Base-by-base conservation (phyloP, 2,329 filamentous ascomycete genomes). In the Septoria linicola region DNA sequence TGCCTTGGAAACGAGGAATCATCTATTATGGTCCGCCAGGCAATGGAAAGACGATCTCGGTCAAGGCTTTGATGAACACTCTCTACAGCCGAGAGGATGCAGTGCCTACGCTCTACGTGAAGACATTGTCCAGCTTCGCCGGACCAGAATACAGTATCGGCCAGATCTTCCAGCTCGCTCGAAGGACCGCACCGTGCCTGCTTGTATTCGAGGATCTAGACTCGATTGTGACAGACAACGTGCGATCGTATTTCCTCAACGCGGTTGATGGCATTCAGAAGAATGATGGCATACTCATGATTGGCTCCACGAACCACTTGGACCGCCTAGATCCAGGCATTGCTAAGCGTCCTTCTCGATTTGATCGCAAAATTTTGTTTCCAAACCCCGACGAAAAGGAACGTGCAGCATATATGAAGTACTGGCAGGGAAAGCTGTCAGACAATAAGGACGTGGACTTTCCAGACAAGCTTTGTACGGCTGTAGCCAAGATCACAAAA, bases 151-250 rank as follows among this genome's bases (percentile, higher is more conserved):
- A 72, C 55, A 68, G 75, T 63, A 77, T 85, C 49, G 67, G 70
- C 17, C 49, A 68, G 14, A 80, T 85, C 45, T 85, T 85, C 61
- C 48, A 53, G 16, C 81, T 80, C 55, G 85, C 85, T 0, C 73
- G 85, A 17, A 72, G 79, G 56, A 76, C 79, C 54, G 81, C 85
- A 0, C 85, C 85, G 0, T 88, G 84, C 69, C 80, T 86, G 54
- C 76, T 88, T 3, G 80, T 88, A 34, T 85, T 88, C 51, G 85
- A 88, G 65, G 85, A 88, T 57, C 75, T 88, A 4, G 85, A 88
- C 64, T 82, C 79, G 7, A 77, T 88, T 27, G 78, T 88, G 37
- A 76, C 75, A 8, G 79, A 83, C 47, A 57, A 64, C 1, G 80
- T 84, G 11, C 75, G 84, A 21, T 82, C 78, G 45, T 88, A 86